A percentile compares a stretch with the other conserved stretches of the same genome.
Evolutionary conservation across 176 grass and related monocot genomes (phyloP).

Genomic region (Carex pumila): DNA sequence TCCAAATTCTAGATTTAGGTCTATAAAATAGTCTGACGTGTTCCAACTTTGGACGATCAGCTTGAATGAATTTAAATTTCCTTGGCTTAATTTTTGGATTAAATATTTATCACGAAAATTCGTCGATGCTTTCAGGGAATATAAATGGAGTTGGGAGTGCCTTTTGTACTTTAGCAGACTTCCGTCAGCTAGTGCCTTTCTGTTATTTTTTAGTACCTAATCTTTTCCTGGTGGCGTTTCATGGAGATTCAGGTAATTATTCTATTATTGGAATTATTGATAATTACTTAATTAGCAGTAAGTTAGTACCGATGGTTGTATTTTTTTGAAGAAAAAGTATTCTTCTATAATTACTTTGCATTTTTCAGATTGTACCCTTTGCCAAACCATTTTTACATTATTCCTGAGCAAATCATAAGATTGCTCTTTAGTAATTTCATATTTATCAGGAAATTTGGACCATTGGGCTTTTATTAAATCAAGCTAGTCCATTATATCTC

Average conservation of each 20-base stretch:
- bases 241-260: neutral
- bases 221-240: neutral
- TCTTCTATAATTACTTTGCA: neutral
- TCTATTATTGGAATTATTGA: neutral
- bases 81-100: neutral
- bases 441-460: neutral
- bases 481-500: neutral
- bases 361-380: neutral
- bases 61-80: neutral
- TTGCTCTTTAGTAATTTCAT: neutral
- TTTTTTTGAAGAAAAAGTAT: neutral
- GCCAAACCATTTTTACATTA: neutral
- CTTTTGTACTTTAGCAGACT: neutral
- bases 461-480: neutral
- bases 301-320: neutral
- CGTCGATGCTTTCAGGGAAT: slow-evolving; percentile 10
- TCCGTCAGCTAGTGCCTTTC: neutral
- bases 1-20: neutral
- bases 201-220: neutral
- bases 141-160: neutral
- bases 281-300: neutral
- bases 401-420: neutral
- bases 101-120: neutral
- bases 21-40: neutral
- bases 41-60: neutral